Base-by-base conservation (phyloP, 495 filamentous ascomycete genomes). In the Pyrenula aspistea region DNA sequence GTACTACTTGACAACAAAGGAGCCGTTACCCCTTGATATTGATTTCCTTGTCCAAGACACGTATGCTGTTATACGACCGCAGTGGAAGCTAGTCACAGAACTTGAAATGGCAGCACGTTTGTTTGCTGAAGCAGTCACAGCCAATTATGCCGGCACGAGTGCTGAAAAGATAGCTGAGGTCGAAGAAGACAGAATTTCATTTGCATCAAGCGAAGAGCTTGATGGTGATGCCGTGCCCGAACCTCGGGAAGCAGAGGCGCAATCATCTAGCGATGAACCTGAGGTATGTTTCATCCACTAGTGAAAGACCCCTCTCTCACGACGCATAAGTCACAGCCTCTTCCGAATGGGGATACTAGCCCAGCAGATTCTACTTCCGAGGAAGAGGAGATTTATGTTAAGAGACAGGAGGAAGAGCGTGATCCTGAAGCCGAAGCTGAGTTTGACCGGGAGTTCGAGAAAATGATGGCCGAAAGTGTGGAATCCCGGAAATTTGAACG, bases 31-130 rank as follows among this genome's bases (percentile, higher is more conserved):
- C 1, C 96, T 97, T 90, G 93, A 97, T 63, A 85, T 96, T 54
- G 93, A 99, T 60, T 99, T 97, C 70, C 84, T 96, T 49, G 81
- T 96, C 23, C 93, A 96, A 66, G 93, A 99, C 69, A 92, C 88
- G 0, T 96, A 86, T 68, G 80, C 84, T 20, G 69, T 86, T 51
- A 85, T 87, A 15, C 77, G 93, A 60, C 93, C 94, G 12, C 86
- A 95, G 67, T 96, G 91, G 93, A 91, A 91, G 66, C 73, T 97
- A 49, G 81, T 83, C 20, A 81, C 81, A 4, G 86, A 86, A 56
- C 65, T 91, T 11, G 85, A 95, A 55, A 91, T 97, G 66, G 91
- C 93, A 25, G 81, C 83, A 15, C 83, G 84, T 54, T 79, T 86
- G 8, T 96, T 99, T 68, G 83, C 89, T 61, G 84, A 96, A 58